These are phyloP conservation scores for Arctium lappa DNA, from an alignment of 129 eudicot species.

Conservation along the genomic window DNA sequence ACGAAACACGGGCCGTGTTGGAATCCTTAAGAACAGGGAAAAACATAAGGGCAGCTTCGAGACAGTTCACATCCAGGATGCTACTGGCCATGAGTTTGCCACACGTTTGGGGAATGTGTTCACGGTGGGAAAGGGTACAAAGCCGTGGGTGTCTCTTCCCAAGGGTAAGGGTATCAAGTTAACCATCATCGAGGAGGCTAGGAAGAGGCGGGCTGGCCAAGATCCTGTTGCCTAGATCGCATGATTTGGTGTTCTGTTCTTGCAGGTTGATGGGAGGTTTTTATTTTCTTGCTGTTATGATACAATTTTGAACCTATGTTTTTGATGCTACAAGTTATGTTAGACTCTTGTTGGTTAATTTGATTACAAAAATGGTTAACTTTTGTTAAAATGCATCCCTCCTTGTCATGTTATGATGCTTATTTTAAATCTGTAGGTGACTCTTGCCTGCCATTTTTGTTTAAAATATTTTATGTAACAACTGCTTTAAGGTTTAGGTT, in stretches of 20 bases:
- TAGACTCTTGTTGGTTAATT: not conserved
- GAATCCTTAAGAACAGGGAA: conserved; percentile 54
- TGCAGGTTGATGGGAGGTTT: conserved; percentile 3
- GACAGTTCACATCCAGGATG: conserved; percentile 51
- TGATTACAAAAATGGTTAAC: not conserved
- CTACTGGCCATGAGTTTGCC: conserved; percentile 57
- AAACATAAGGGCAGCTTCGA: conserved; percentile 65
- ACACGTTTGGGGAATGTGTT: conserved; percentile 54
- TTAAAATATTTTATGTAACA: not conserved
- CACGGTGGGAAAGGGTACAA: conserved; percentile 58
- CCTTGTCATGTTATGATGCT: not conserved
- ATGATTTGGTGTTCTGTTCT: conserved; percentile 2
- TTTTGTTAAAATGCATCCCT: not conserved
- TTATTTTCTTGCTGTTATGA: not conserved
- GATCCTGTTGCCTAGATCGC: conserved; percentile 21
- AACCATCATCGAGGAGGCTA: conserved; percentile 57
- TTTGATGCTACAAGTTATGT: not conserved
- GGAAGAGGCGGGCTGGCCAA: conserved; percentile 46
- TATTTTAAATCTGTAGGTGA: not conserved
- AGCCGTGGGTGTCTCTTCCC: conserved; percentile 70
- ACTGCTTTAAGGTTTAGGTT: not conserved
- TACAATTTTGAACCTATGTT: conserved; percentile 18
- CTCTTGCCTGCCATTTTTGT: too few relatives aligned
- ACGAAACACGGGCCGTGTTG: conserved; percentile 60
- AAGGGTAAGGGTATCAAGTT: conserved; percentile 69